Percentiles rank a stretch among this genome's conserved stretches.
Conservation (phyloP, 148 eudicot genomes). For the Pouteria glomerata region DNA sequence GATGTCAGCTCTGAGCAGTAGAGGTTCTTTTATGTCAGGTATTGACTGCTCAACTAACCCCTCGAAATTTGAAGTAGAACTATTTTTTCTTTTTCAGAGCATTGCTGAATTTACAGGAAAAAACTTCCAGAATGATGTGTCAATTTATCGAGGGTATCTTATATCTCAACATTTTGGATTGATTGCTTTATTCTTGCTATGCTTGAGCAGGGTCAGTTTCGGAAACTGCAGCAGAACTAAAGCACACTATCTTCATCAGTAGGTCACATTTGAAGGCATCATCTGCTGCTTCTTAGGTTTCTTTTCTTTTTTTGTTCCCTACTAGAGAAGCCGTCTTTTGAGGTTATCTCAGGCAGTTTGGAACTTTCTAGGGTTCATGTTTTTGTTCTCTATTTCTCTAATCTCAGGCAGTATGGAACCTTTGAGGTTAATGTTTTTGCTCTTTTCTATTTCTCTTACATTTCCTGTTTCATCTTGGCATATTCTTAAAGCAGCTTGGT, state of each 20-base stretch:
- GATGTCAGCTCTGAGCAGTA: conserved; percentile 33
- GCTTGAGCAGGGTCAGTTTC: conserved; percentile 12
- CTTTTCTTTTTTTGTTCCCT: not conserved
- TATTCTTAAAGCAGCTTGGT: too few relatives aligned
- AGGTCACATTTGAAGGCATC: not conserved
- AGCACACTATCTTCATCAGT: not conserved
- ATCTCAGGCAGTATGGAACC: too few relatives aligned
- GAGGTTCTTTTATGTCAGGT: not conserved
- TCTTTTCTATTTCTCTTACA: not conserved
- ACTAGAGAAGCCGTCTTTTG: conserved; percentile 4
- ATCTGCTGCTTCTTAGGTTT: not conserved
- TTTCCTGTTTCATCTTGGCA: too few relatives aligned
- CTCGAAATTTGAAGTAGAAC: not conserved
- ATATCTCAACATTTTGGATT: not conserved
- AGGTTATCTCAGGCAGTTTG: conserved; percentile 7
- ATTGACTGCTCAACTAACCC: not conserved
- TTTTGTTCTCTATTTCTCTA: too few relatives aligned
- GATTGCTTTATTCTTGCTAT: too few relatives aligned
- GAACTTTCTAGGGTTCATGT: too few relatives aligned
- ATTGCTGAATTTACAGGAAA: not conserved
- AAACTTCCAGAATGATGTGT: not conserved
- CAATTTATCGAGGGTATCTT: not conserved
- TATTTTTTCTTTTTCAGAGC: not conserved
- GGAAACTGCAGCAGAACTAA: not conserved
- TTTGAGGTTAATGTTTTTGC: not conserved